Evolutionary conservation across 1,284 basidiomycete genomes (phyloP).

Genomic region (Tilletia indica): DNA sequence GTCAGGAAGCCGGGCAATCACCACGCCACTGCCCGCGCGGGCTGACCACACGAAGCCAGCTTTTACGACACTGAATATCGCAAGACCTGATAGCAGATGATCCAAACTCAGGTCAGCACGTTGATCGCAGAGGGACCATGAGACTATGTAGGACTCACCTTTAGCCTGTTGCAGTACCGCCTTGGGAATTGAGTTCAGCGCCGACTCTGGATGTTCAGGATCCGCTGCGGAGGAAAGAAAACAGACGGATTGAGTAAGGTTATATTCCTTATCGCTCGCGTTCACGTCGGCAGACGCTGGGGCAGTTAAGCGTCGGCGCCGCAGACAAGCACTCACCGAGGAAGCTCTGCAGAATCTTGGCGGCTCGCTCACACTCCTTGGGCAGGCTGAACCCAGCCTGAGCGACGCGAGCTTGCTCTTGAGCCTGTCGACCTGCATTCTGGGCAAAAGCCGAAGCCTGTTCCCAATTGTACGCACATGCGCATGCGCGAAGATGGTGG

Average conservation of each 20-base stretch:
- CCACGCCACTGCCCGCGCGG: slow-evolving; percentile 89
- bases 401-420: slow-evolving; percentile 43
- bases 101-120: slow-evolving; percentile 1
- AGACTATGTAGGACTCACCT: slow-evolving; percentile 51
- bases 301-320: background rate
- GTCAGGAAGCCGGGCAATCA: slow-evolving; percentile 89
- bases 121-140: background rate
- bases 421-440: slow-evolving; percentile 36
- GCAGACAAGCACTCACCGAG: slow-evolving; percentile 64
- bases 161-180: slow-evolving; percentile 80
- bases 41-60: slow-evolving; percentile 90
- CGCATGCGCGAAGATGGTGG: too few relatives aligned
- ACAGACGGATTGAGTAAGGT: background rate
- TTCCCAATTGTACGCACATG: background rate
- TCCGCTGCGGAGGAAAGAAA: slow-evolving; percentile 65
- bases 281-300: background rate
- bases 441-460: slow-evolving; percentile 52
- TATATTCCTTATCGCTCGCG: background rate
- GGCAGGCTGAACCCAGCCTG: slow-evolving; percentile 51
- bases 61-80: slow-evolving; percentile 86
- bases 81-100: slow-evolving; percentile 62
- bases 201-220: slow-evolving; percentile 80
- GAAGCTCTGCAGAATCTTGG: slow-evolving; percentile 84
- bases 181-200: slow-evolving; percentile 92
- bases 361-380: slow-evolving; percentile 69